phyloP scores from a whole-genome alignment of 139 green algal species.

The Cymbomonas tetramitiformis region DNA sequence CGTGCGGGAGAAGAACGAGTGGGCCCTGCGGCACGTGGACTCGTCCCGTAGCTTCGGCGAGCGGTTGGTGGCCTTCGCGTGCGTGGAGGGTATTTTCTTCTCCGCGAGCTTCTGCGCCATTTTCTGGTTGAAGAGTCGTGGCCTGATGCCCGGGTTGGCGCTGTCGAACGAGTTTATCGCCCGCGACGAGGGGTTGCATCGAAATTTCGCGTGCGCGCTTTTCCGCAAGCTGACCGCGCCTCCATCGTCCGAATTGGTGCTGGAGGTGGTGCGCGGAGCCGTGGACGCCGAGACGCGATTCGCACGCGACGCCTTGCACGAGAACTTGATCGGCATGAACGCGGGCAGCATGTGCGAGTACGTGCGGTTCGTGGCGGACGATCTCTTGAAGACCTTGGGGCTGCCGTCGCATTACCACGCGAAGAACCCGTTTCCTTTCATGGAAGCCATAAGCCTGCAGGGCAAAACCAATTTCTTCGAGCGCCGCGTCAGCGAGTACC shows the following conservation, averaged over 20 bases:
- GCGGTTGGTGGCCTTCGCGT: slow-evolving; percentile 55
- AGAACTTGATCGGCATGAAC: slow-evolving; percentile 58
- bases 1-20: slow-evolving; percentile 87
- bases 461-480: slow-evolving; percentile 92
- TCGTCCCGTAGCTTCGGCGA: slow-evolving; percentile 40
- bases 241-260: slow-evolving; percentile 33
- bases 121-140: slow-evolving; percentile 64
- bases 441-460: slow-evolving; percentile 83
- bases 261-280: slow-evolving; percentile 47
- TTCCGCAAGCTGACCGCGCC: no score
- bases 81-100: slow-evolving; percentile 65
- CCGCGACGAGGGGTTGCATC: slow-evolving; percentile 60
- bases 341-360: slow-evolving; percentile 49
- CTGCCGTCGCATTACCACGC: slow-evolving; percentile 50
- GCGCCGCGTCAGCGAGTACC: slow-evolving; percentile 83
- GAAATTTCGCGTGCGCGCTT: slow-evolving; percentile 56
- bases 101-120: slow-evolving; percentile 56
- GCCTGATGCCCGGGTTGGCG: slow-evolving; percentile 52
- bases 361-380: slow-evolving; percentile 62
- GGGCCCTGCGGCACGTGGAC: slow-evolving; percentile 83
- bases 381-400: slow-evolving; percentile 60
- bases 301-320: slow-evolving; percentile 41
- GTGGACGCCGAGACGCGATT: slow-evolving; percentile 55
- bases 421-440: slow-evolving; percentile 86
- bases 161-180: slow-evolving; percentile 66